A percentile compares a stretch with the other conserved stretches of the same genome.
Evolutionary conservation across 371 early-diverging fungal genomes (phyloP).

Genomic region (Mucor saturninus): DNA sequence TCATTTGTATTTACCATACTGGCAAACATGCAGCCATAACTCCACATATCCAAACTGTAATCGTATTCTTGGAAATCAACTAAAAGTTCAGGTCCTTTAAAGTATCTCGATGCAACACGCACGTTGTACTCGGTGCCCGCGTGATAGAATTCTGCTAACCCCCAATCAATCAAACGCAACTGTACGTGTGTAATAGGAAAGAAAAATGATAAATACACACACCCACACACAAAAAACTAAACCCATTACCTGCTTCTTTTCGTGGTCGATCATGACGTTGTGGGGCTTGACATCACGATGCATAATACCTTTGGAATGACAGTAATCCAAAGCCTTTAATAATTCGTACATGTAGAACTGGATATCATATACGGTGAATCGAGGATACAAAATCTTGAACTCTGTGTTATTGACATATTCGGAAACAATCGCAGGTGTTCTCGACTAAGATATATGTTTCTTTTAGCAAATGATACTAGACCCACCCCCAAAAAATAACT

Average conservation of each 20-base stretch:
- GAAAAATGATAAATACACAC: no score
- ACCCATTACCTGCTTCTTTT: conserved; percentile 74
- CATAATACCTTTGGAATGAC: conserved; percentile 99
- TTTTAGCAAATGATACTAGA: background rate
- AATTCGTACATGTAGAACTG: conserved; percentile 96
- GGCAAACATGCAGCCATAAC: conserved; percentile 99
- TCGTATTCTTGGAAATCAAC: conserved; percentile 98
- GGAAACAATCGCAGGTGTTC: conserved; percentile 96
- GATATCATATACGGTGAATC: conserved; percentile 91
- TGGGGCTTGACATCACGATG: conserved; percentile 99
- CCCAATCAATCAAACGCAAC: conserved; percentile 99
- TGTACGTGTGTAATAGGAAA: conserved; percentile 18
- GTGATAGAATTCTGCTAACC: conserved; percentile 99
- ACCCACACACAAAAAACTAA: no score
- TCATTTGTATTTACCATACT: conserved; percentile 66
- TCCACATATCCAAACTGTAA: conserved; percentile 99
- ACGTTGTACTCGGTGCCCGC: conserved; percentile 98
- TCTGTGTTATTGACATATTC: conserved; percentile 91
- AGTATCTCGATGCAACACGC: conserved; percentile 98
- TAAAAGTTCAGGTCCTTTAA: conserved; percentile 98
- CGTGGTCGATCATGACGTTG: conserved; percentile 99
- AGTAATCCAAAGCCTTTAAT: conserved; percentile 96
- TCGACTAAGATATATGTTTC: conserved; percentile 56
- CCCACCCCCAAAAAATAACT: background rate
- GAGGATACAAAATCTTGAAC: conserved; percentile 72